Evolutionary conservation across 2,329 filamentous ascomycete genomes (phyloP).

Genomic region (Botryotinia narcissicola): DNA sequence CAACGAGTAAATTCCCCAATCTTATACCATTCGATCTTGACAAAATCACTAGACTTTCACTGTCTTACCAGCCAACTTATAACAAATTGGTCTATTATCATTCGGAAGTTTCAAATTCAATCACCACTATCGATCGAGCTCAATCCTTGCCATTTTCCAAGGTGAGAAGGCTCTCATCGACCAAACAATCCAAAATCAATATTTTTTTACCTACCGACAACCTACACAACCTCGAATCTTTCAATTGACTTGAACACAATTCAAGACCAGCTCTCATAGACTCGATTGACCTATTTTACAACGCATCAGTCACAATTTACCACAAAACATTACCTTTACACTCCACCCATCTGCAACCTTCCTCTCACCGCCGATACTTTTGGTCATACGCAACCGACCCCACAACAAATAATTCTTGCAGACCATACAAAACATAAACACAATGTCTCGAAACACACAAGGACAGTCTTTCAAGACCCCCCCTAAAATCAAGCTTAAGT

Average conservation of each 20-base stretch:
- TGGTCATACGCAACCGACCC: slow-evolving; percentile 12
- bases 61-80: slow-evolving; percentile 32
- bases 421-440: slow-evolving; percentile 19
- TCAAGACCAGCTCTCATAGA: not conserved
- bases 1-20: slow-evolving; percentile 62
- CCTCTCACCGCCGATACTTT: slow-evolving; percentile 28
- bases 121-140: slow-evolving; percentile 33
- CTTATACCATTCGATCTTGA: slow-evolving; percentile 59
- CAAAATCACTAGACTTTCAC: slow-evolving; percentile 61
- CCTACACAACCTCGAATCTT: not conserved
- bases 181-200: slow-evolving; percentile 13
- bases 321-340: not conserved
- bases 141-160: slow-evolving; percentile 23
- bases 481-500: slow-evolving; percentile 18
- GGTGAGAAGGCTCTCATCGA: slow-evolving; percentile 21
- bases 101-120: slow-evolving; percentile 40
- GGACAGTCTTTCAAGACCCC: slow-evolving; percentile 46
- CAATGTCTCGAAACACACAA: slow-evolving; percentile 48
- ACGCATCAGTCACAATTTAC: not conserved
- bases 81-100: slow-evolving; percentile 23
- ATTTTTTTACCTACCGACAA: not conserved
- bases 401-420: slow-evolving; percentile 9
- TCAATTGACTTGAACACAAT: not conserved
- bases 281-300: not conserved
- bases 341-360: not conserved